phyloP scores from a whole-genome alignment of 2,329 filamentous ascomycete genomes.

The Acrocalymma vagum region DNA sequence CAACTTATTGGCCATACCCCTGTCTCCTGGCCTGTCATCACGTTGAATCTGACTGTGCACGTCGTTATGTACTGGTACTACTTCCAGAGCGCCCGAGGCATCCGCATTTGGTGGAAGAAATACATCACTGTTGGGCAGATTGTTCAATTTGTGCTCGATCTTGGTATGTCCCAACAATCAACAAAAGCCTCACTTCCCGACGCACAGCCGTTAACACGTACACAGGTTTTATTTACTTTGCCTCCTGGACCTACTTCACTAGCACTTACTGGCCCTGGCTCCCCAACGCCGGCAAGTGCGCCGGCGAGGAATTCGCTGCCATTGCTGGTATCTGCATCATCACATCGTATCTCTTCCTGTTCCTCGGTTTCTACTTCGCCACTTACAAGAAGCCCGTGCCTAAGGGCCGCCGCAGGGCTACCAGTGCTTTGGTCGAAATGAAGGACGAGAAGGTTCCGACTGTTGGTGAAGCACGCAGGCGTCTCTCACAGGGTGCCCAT shows the following conservation, averaged over 20 bases:
- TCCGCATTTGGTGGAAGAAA: slow-evolving; percentile 99
- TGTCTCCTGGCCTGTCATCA: slow-evolving; percentile 95
- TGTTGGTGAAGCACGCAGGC: slow-evolving; percentile 60
- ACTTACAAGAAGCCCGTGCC: slow-evolving; percentile 89
- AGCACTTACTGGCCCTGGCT: slow-evolving; percentile 87
- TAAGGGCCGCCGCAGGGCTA: slow-evolving; percentile 78
- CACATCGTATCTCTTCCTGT: slow-evolving; percentile 94
- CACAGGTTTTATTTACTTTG: slow-evolving; percentile 95
- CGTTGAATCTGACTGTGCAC: slow-evolving; percentile 90
- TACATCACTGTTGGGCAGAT: slow-evolving; percentile 99
- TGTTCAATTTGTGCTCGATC: slow-evolving; percentile 94
- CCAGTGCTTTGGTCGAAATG: slow-evolving; percentile 86
- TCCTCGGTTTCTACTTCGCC: slow-evolving; percentile 98
- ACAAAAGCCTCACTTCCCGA: background rate
- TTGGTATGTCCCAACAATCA: slow-evolving; percentile 68
- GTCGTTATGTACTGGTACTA: slow-evolving; percentile 99
- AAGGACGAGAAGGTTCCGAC: slow-evolving; percentile 73
- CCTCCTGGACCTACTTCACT: slow-evolving; percentile 98
- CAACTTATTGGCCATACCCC: slow-evolving; percentile 92
- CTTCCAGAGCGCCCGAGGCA: slow-evolving; percentile 96
- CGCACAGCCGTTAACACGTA: slow-evolving; percentile 26
- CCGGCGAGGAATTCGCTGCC: slow-evolving; percentile 95
- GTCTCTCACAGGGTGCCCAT: slow-evolving; percentile 55
- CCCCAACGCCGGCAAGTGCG: slow-evolving; percentile 85
- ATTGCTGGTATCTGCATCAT: slow-evolving; percentile 91